Evolutionary conservation across 495 filamentous ascomycete genomes (phyloP).

Genomic region (Penicillium manginii): DNA sequence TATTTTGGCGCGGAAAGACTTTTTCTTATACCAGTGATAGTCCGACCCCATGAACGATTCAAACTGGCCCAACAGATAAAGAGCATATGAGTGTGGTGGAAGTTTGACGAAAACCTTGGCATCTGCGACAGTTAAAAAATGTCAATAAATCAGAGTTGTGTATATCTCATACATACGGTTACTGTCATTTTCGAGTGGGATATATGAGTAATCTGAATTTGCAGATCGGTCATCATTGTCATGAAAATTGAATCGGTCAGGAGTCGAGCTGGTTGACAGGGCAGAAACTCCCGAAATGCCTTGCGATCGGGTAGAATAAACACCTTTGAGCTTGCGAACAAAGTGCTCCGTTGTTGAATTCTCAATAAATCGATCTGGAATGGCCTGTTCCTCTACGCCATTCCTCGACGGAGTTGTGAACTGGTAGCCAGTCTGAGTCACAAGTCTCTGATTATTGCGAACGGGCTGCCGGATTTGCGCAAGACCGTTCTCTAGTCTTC

Average conservation of each 20-base stretch:
- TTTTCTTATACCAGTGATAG: conserved; percentile 9
- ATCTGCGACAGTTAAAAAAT: not conserved
- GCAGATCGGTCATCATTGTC: not conserved
- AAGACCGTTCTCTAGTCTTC: not conserved
- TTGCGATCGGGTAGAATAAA: not conserved
- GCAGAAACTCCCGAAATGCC: not conserved
- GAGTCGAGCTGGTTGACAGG: not conserved
- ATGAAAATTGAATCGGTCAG: not conserved
- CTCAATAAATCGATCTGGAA: conserved; percentile 1
- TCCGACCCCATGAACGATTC: conserved; percentile 3
- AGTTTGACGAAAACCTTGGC: not conserved
- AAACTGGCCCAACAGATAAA: conserved; percentile 9
- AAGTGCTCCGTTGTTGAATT: conserved; percentile 4
- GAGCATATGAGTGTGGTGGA: conserved; percentile 8
- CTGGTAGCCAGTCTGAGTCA: not conserved
- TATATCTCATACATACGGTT: not conserved
- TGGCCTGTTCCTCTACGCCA: not conserved
- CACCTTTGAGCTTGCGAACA: conserved; percentile 6
- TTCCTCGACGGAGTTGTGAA: not conserved
- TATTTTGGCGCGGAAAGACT: conserved; percentile 1
- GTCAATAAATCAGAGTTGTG: not conserved
- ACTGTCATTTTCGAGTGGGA: not conserved
- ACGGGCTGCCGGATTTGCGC: not conserved
- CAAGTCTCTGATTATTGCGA: not conserved
- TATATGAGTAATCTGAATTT: not conserved